Percentiles rank a stretch among this genome's conserved stretches.
These are phyloP conservation scores for Ecytonucleospora hepatopenaei DNA, from an alignment of 371 early-diverging fungal species.

Conservation along the genomic window DNA sequence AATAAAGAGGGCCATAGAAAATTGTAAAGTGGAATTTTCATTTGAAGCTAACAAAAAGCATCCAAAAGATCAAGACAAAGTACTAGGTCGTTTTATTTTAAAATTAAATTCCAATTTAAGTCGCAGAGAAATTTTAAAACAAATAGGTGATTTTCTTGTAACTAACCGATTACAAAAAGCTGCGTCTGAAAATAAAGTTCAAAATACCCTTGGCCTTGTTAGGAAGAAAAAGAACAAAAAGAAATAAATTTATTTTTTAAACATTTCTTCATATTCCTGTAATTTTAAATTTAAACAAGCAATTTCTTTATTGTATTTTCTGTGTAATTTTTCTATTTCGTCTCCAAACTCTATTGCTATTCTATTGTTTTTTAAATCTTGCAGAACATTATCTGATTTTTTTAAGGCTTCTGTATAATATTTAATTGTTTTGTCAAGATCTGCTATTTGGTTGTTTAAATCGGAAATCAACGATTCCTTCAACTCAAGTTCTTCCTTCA, in stretches of 20 bases:
- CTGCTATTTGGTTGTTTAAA: neutral
- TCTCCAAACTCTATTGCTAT: neutral
- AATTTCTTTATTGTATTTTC: constrained; percentile 9
- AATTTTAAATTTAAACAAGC: constrained; percentile 7
- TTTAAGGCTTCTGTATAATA: constrained; percentile 9
- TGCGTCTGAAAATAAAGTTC: constrained; percentile 14
- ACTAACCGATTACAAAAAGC: neutral
- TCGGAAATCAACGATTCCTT: constrained; percentile 7
- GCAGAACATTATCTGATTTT: constrained; percentile 4
- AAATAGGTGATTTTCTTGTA: too few species aligned
- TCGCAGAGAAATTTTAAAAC: too few species aligned
- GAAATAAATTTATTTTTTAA: constrained; percentile 23
- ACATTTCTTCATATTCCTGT: constrained; percentile 5
- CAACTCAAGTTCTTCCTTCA: neutral
- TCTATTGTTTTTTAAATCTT: constrained; percentile 6
- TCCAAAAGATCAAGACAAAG: constrained; percentile 24
- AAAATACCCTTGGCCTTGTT: constrained; percentile 35
- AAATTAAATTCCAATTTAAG: constrained; percentile 32
- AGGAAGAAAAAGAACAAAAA: constrained; percentile 29
- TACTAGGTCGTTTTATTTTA: constrained; percentile 32
- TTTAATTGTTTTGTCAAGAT: constrained; percentile 1
- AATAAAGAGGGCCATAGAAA: constrained; percentile 32
- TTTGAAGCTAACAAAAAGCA: constrained; percentile 33
- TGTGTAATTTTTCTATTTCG: constrained; percentile 8
- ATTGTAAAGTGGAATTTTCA: constrained; percentile 21